Base-by-base conservation (phyloP, 2,329 filamentous ascomycete genomes). In the Coleophoma eucalyptorum region DNA sequence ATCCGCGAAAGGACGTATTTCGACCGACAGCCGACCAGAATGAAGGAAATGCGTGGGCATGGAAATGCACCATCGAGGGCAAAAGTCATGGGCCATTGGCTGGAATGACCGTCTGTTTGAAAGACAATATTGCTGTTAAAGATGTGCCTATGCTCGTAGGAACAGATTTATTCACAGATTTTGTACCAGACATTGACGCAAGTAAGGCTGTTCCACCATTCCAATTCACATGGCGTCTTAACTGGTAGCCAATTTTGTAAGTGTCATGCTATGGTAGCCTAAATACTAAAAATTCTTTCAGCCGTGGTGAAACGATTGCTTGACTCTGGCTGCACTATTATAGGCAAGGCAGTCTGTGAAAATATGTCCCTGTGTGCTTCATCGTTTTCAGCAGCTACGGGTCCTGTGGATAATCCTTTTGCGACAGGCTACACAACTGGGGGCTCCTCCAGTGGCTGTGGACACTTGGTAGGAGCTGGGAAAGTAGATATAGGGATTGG, bases 91-190 rank as follows among this genome's bases (percentile, higher is more conserved):
- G 42, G 10, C 42, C 42, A 11, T 75, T 21, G 63, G 50, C 38
- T 10, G 73, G 71, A 0, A 79, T 74, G 48, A 72, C 68, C 0
- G 61, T 78, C 5, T 75, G 73, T 50, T 49, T 81, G 11, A 80
- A 81, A 56, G 78, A 81, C 52, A 77, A 75, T 21, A 73, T 81
- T 42, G 72, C 76, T 2, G 76, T 80, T 1, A 75, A 75, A 2
- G 73, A 71, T 0, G 73, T 81, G 2, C 77, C 78, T 0, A 74
- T 78, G 46, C 70, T 78, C 49, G 71, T 72, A 40, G 76, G 78
- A 1, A 74, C 73, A 3, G 37, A 40, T 40, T 10, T 44, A 11
- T 44, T 32, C 42, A 44, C 42, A n/a, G 26, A 21, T 3, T 44
- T n/a, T 7, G 42, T 44, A n/a, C 19, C 19, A 12, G 19, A 32